Conservation (phyloP, 305 asterid genomes). For the Solanum chacoense region DNA sequence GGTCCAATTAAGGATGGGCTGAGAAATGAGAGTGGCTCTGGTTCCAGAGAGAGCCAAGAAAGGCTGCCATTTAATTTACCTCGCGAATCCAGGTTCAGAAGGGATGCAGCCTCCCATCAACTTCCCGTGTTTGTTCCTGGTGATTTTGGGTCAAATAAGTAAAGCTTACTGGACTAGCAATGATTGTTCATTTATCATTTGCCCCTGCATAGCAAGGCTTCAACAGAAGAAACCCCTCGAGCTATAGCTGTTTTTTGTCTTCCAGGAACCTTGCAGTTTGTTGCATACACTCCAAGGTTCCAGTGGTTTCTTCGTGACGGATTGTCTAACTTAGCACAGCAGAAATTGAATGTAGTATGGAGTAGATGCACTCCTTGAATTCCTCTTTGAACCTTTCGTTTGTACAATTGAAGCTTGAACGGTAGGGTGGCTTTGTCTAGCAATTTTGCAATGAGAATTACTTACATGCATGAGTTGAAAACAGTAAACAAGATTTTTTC, state of each 20-base stretch:
- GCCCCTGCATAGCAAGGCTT: neutral
- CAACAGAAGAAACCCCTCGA: conserved; percentile 30
- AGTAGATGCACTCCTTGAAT: neutral
- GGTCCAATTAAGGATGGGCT: conserved; percentile 46
- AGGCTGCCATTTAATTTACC: conserved; percentile 28
- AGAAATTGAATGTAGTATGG: neutral
- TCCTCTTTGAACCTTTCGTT: neutral
- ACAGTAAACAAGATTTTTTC: neutral
- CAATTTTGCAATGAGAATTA: neutral
- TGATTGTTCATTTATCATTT: neutral
- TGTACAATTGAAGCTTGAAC: neutral
- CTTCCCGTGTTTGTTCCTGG: conserved; percentile 88
- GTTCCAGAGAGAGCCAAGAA: conserved; percentile 35
- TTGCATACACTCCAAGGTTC: conserved; percentile 29
- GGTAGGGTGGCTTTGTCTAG: neutral
- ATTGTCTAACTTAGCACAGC: neutral
- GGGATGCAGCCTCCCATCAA: conserved; percentile 78
- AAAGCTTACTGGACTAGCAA: neutral
- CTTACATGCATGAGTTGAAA: neutral
- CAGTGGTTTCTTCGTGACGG: conserved; percentile 37
- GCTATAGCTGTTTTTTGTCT: conserved; percentile 13
- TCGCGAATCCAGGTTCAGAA: conserved; percentile 54
- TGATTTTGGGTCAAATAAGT: conserved; percentile 43
- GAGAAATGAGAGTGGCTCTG: conserved; percentile 36
- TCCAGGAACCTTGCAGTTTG: conserved; percentile 41